Evolutionary conservation across 768 basidiomycete species (phyloP), one percentile per base, ranked within the genome.

Genomic region (Pulveroboletus sp.): DNA sequence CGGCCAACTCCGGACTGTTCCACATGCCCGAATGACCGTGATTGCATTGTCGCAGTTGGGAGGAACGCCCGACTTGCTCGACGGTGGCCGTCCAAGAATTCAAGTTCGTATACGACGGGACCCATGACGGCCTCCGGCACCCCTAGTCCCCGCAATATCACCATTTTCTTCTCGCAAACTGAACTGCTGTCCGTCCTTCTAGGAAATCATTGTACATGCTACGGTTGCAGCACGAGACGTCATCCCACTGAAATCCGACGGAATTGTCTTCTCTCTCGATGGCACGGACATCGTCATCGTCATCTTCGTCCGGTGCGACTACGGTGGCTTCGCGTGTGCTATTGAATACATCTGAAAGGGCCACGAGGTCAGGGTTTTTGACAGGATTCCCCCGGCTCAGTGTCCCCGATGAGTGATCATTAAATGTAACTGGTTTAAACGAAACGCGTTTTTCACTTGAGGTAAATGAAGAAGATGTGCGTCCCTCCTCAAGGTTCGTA

Each of bases 241-340:
- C 21, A n/a, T n/a, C n/a, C n/a, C 21, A 28, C 6, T 28, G 27
- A 28, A 6, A 28, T 6, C 27, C 27, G 27, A 28, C 36, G 11
- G 26, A 21, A 21, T 21, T 3, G 21, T 21, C 21, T 21, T 21
- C 21, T 21, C 36, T 49, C 58, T 31, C 17, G 38, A 26, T 46
- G 8, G 21, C 36, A 31, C 49, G 36, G 47, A 11, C 31, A 21
- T 8, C n/a, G 3, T 8, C n/a, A 15, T 21, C 24, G 15, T 39
- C n/a, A 15, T 21, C 24, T 11, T 39, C 42, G 56, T 66, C 35
- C 62, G 59, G 39, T 58, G 57, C 17, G 59, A 66, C 18, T 61
- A 63, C 17, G 8, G 18, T 31, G 39, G 15, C 32, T 15, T 43
- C 9, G 10, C 15, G 8, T 31, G 10, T 31, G 17, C 11, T 33